These are phyloP conservation scores for Verticillium dahliae DNA, from an alignment of 2,329 filamentous ascomycete genomes.

Conservation along the genomic window DNA sequence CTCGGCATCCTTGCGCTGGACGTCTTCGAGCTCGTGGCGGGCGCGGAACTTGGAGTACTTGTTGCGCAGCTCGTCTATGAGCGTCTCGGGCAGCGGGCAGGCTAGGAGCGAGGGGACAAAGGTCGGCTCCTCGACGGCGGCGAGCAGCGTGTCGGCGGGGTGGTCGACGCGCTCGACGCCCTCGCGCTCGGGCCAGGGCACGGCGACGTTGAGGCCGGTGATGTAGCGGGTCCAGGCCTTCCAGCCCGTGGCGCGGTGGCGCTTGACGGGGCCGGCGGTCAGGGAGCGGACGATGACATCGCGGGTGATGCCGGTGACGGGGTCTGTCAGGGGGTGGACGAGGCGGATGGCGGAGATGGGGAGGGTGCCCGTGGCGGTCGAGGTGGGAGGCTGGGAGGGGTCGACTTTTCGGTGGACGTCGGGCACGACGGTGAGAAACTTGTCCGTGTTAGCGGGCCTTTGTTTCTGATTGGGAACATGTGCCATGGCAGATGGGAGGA, in stretches of 20 bases:
- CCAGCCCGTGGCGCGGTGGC: slow-evolving; percentile 34
- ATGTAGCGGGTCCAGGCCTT: slow-evolving; percentile 52
- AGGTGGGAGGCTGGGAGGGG: slow-evolving; percentile 28
- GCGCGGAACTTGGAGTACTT: slow-evolving; percentile 78
- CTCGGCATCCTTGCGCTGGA: slow-evolving; percentile 56
- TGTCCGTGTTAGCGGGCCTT: slow-evolving; percentile 10
- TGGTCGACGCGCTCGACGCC: slow-evolving; percentile 46
- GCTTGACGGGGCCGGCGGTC: slow-evolving; percentile 42
- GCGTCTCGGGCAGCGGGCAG: slow-evolving; percentile 69
- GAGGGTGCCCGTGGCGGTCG: slow-evolving; percentile 50
- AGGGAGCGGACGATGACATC: slow-evolving; percentile 76
- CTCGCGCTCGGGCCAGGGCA: slow-evolving; percentile 66
- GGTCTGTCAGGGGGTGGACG: slow-evolving; percentile 67
- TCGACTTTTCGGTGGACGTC: slow-evolving; percentile 28
- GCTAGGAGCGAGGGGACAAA: slow-evolving; percentile 73
- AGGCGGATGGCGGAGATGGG: slow-evolving; percentile 71
- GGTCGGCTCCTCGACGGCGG: slow-evolving; percentile 66
- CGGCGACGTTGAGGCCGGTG: slow-evolving; percentile 62
- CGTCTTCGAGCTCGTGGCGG: slow-evolving; percentile 69
- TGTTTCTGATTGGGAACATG: background rate
- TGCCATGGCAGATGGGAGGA: background rate
- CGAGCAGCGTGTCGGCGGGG: slow-evolving; percentile 65
- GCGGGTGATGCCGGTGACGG: slow-evolving; percentile 53
- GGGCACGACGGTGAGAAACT: slow-evolving; percentile 29
- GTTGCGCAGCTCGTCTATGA: slow-evolving; percentile 81